Evolutionary conservation across 202 grass and related monocot genomes (phyloP).

Genomic region (Thinopyrum obtusiflorum): DNA sequence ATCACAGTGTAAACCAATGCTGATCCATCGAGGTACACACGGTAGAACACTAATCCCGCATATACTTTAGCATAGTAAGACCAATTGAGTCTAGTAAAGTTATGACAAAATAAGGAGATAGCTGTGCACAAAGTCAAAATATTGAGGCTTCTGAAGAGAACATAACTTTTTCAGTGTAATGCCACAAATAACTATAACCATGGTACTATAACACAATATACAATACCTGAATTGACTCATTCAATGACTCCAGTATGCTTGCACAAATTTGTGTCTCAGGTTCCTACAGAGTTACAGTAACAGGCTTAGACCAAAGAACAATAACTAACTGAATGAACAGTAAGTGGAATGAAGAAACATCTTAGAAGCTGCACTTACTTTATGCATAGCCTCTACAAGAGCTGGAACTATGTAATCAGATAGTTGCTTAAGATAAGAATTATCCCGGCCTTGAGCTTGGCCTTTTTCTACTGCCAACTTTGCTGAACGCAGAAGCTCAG

Average conservation of each 20-base stretch:
- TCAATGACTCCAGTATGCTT: constrained; percentile 69
- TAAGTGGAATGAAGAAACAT: background rate
- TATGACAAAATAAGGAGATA: constrained; percentile 21
- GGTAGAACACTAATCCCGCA: background rate
- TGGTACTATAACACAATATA: constrained; percentile 5
- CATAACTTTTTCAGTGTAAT: background rate
- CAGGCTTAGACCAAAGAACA: constrained; percentile 33
- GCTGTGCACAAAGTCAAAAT: background rate
- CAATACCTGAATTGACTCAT: constrained; percentile 75
- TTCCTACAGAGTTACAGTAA: constrained; percentile 56
- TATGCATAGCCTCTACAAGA: constrained; percentile 76
- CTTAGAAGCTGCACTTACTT: constrained; percentile 51
- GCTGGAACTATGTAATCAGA: constrained; percentile 83
- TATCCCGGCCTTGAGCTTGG: constrained; percentile 65
- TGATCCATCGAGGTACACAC: background rate
- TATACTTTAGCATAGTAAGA: background rate
- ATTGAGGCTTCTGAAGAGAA: constrained; percentile 11
- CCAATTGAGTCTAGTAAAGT: background rate
- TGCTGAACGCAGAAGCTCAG: constrained; percentile 73
- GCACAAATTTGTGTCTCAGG: constrained; percentile 68
- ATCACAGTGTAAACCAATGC: background rate
- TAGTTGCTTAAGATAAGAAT: constrained; percentile 72
- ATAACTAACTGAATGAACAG: constrained; percentile 26
- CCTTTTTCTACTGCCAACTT: constrained; percentile 71
- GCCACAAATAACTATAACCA: constrained; percentile 19